These are phyloP conservation scores for Coemansia sp. DNA, from an alignment of 192 early-diverging fungal genomes.

Conservation along the genomic window DNA sequence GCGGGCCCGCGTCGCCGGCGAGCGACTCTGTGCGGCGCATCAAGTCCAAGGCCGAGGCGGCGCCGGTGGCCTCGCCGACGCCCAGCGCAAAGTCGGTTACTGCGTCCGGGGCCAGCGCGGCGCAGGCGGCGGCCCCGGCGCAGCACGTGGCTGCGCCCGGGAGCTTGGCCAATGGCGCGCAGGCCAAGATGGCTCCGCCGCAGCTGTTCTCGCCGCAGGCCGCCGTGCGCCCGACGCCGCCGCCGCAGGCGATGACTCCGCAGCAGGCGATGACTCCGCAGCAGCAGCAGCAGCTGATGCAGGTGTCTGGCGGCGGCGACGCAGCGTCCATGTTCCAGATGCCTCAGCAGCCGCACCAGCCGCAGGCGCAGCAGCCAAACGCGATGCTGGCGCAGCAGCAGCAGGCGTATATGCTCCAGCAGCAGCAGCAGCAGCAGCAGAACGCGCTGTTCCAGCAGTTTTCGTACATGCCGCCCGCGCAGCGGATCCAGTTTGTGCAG, in stretches of 20 bases:
- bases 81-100: constrained; percentile 35
- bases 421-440: constrained; percentile 18
- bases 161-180: constrained; percentile 13
- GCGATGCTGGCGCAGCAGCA: constrained; percentile 18
- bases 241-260: constrained; percentile 1
- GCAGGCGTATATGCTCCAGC: constrained; percentile 19
- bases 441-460: constrained; percentile 10
- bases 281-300: constrained; percentile 1
- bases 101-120: neutral
- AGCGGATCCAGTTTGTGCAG: constrained; percentile 26
- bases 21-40: constrained; percentile 26
- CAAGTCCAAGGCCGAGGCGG: constrained; percentile 33
- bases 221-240: neutral
- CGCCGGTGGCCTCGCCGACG: constrained; percentile 27
- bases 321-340: constrained; percentile 13
- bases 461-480: constrained; percentile 7
- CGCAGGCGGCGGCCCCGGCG: neutral
- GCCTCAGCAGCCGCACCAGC: constrained; percentile 14
- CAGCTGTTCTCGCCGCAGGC: constrained; percentile 16
- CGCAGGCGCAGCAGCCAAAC: constrained; percentile 16
- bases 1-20: constrained; percentile 10
- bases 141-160: constrained; percentile 14
- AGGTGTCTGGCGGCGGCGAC: neutral
- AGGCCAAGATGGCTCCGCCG: neutral
- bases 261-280: neutral